A percentile compares a stretch with the other conserved stretches of the same genome.
These are phyloP conservation scores for Xylaria sp. DNA, from an alignment of 495 filamentous ascomycete genomes.

Conservation along the genomic window DNA sequence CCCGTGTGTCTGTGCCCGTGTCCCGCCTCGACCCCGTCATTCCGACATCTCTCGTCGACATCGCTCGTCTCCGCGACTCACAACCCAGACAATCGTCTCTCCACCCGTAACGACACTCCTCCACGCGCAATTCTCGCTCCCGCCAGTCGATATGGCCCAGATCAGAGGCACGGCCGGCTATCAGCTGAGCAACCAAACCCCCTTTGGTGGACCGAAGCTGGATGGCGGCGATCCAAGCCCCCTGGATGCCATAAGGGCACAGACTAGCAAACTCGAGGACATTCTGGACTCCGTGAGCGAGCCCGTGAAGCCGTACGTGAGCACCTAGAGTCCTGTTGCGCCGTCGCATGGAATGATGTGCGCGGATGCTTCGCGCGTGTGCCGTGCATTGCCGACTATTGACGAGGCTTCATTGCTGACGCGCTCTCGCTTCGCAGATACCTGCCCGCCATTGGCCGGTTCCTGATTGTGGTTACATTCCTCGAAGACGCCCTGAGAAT, in stretches of 20 bases:
- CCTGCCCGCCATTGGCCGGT: constrained; percentile 92
- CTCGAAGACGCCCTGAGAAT: constrained; percentile 96
- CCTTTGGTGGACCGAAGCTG: constrained; percentile 68
- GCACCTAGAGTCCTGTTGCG: constrained; percentile 17
- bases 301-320: constrained; percentile 92
- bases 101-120: constrained; percentile 33
- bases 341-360: neutral
- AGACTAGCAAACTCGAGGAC: constrained; percentile 98
- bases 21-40: constrained; percentile 9
- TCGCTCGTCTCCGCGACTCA: neutral
- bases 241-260: constrained; percentile 87
- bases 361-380: constrained; percentile 8
- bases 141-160: constrained; percentile 74
- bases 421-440: constrained; percentile 65
- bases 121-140: constrained; percentile 24
- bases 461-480: constrained; percentile 98
- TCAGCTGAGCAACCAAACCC: constrained; percentile 80
- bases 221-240: constrained; percentile 78
- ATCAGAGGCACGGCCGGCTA: constrained; percentile 96
- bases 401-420: constrained; percentile 31
- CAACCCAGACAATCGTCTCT: neutral
- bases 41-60: constrained; percentile 14
- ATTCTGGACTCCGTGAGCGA: constrained; percentile 86
- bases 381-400: neutral
- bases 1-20: constrained; percentile 14